Base-by-base conservation (phyloP, 257 asterid genomes). In the Ehretia macrophylla region DNA sequence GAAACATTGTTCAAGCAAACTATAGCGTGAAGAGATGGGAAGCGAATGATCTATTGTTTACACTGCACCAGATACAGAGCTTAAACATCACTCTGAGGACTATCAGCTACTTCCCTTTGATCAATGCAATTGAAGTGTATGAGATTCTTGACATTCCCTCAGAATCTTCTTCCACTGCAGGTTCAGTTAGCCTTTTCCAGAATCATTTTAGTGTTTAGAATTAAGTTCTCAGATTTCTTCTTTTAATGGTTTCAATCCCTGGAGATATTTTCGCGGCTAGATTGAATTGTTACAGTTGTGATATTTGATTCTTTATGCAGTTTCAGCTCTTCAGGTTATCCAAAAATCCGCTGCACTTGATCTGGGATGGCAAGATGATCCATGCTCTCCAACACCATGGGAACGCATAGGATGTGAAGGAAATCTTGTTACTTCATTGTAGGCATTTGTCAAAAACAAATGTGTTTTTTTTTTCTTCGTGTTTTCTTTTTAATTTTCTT, bases 291-390 rank as follows among this genome's bases (percentile, higher is more conserved):
- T 1, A 2, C 8, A 10, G 8, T 42, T 42, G 47, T 42, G 8
- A 42, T 10, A 10, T 42, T 42, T 42, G 8, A 20, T 57, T 56
- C 20, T 10, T 16, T 60, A 56, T 64, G 72, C 79, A 91, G 98
- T 88, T 68, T 85, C 98, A 51, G 98, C 98, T 0, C 96, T 91
- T 47, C 84, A 83, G 77, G 92, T 91, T 68, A 91, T 91, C 72
- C 94, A 82, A 44, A 85, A 85, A 53, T 79, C 92, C 0, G 79
- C 85, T 12, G 92, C 96, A 37, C 60, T 82, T 58, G 83, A 84
- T 68, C 79, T 88, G 35, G 94, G 85, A 51, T 91, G 98, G 98
- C 79, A 81, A 64, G 96, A 85, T 40, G 96, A 91, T 66, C 98
- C 98, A 1, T 91, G 98, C 69, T 85, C 82, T 40, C 98, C 98